Base-by-base conservation (phyloP, 345 rosid genomes). In the Brassica juncea region DNA sequence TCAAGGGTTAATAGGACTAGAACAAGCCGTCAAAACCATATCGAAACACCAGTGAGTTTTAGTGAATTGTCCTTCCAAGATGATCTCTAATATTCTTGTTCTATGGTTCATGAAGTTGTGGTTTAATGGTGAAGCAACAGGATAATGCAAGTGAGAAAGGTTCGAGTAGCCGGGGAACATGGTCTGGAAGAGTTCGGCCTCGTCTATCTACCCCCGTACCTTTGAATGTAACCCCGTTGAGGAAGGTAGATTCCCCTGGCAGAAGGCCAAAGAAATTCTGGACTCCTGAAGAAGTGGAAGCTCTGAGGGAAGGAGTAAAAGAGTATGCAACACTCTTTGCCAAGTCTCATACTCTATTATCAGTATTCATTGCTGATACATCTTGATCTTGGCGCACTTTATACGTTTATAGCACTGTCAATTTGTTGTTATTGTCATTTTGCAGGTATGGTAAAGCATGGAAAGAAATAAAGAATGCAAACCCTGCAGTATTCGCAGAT, bases 271-370 rank as follows among this genome's bases (percentile, higher is more conserved):
- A 71, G 49, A 81, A 75, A 59, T 66, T 65, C 47, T 76, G 80
- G 83, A 71, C 66, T 10, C 70, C 58, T 66, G 80, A 70, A 71
- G 80, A 81, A 81, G 77, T 76, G 57, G 63, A 81, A 66, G 80
- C 77, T 66, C 77, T 81, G 64, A 81, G 73, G 70, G 80, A 65
- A 70, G 80, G 83, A 75, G 80, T 75, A 8, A 75, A 81, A 66
- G 79, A 74, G 82, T 80, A 74, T 74, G 82, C 71, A 69, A 12
- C 60, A 34, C 35, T 37, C 58, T 73, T 64, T 37, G 1, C 72
- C 68, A 2, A 71, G 61, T 21, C 66, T 14, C 5, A 0, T 37
- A 49, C 35, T 63, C 30, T 66, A 23, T 47, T 58, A 44, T 68
- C 65, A 39, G 12, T 72, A 49, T 15, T 19, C 49, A 32, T 12